Evolutionary conservation across 2,329 filamentous ascomycete species (phyloP).

Genomic region (Trichoderma oligosporum): DNA sequence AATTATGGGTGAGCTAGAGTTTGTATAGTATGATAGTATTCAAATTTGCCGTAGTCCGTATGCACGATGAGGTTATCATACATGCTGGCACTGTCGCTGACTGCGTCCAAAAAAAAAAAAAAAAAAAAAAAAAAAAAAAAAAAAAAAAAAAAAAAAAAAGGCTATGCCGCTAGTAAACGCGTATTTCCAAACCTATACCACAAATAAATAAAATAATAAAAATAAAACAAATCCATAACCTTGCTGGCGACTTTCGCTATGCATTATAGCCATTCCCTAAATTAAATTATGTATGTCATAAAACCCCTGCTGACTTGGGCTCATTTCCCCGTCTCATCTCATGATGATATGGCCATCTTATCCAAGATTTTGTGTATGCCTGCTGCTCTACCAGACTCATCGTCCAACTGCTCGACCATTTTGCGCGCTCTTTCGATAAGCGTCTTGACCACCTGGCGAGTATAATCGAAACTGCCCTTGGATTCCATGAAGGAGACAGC

Average conservation of each 20-base stretch:
- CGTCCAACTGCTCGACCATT: slow-evolving; percentile 62
- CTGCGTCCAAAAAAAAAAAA: background rate
- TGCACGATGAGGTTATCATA: background rate
- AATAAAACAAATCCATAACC: background rate
- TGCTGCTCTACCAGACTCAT: slow-evolving; percentile 51
- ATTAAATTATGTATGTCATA: background rate
- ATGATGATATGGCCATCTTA: slow-evolving; percentile 50
- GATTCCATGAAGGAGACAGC: slow-evolving; percentile 87
- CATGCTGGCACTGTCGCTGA: background rate
- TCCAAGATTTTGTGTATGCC: slow-evolving; percentile 65
- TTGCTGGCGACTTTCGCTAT: background rate
- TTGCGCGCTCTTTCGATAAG: slow-evolving; percentile 61
- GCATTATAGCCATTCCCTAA: background rate
- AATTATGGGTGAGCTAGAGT: background rate
- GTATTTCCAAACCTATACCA: too few species aligned
- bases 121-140: background rate
- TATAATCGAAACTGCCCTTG: slow-evolving; percentile 87
- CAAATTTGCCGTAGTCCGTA: background rate
- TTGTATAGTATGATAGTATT: background rate
- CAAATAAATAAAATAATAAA: background rate
- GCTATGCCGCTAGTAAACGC: too few species aligned
- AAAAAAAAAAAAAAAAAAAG: background rate
- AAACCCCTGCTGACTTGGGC: background rate
- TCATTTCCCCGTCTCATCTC: background rate
- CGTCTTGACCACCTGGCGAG: slow-evolving; percentile 60